phyloP scores from a whole-genome alignment of 2,329 filamentous ascomycete species.

The Phialocephala sp. region DNA sequence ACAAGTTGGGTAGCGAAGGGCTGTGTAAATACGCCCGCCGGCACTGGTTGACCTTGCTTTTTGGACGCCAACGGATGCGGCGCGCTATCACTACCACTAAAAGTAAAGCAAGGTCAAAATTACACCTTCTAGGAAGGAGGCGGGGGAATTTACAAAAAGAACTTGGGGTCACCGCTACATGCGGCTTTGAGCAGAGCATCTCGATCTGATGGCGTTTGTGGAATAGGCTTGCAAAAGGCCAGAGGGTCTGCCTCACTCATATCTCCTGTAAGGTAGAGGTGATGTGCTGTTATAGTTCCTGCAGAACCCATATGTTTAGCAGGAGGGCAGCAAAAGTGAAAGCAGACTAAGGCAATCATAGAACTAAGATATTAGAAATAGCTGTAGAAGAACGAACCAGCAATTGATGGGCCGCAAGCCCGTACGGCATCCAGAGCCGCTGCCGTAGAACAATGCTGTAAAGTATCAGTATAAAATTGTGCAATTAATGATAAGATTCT shows the following conservation, averaged over 20 bases:
- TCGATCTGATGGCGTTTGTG: constrained; percentile 49
- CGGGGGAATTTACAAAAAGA: constrained; percentile 63
- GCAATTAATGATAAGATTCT: neutral
- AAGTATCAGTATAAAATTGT: neutral
- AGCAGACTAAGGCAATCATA: neutral
- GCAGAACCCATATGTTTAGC: constrained; percentile 13
- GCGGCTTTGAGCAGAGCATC: constrained; percentile 59
- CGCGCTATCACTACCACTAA: constrained; percentile 63
- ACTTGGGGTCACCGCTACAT: constrained; percentile 64
- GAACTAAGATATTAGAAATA: neutral
- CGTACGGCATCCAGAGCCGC: constrained; percentile 80
- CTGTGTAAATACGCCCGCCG: constrained; percentile 81
- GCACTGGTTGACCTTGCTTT: constrained; percentile 46
- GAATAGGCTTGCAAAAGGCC: constrained; percentile 56
- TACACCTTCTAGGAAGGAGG: neutral
- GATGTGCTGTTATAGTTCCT: constrained; percentile 42
- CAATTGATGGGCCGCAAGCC: constrained; percentile 77
- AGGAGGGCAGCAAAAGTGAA: neutral
- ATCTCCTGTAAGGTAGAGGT: constrained; percentile 21
- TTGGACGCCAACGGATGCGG: constrained; percentile 65
- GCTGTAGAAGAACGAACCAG: constrained; percentile 15
- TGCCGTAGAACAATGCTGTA: constrained; percentile 82
- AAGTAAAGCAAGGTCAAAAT: constrained; percentile 43
- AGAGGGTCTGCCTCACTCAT: constrained; percentile 23
- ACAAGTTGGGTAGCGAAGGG: constrained; percentile 70